These are phyloP conservation scores for Suhomyces yuchorum DNA, from an alignment of 1,139 yeast species.

Conservation along the genomic window DNA sequence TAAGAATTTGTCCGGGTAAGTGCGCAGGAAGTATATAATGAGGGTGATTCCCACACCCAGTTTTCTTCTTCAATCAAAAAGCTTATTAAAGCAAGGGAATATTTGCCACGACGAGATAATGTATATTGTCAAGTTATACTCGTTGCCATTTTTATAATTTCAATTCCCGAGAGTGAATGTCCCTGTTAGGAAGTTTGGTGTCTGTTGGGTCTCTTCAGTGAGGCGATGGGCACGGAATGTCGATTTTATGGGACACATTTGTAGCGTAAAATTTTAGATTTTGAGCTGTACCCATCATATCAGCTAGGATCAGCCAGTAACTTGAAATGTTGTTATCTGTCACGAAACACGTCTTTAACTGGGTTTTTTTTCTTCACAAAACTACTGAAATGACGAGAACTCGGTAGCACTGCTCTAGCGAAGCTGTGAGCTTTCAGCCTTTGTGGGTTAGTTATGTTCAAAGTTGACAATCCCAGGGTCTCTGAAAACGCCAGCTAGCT, in stretches of 20 bases:
- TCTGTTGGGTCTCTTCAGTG: conserved; percentile 51
- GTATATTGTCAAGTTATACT: conserved; percentile 60
- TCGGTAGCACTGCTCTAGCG: too few species aligned
- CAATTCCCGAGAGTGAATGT: conserved; percentile 52
- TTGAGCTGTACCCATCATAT: neutral
- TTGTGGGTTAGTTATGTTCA: too few species aligned
- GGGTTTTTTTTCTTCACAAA: too few species aligned
- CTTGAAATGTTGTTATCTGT: too few species aligned
- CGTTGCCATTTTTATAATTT: conserved; percentile 59
- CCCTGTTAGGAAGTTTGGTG: conserved; percentile 66
- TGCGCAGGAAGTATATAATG: conserved; percentile 12
- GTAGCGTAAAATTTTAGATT: conserved; percentile 7
- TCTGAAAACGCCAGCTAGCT: too few species aligned
- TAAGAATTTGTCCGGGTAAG: conserved; percentile 13
- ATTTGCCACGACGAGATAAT: conserved; percentile 73
- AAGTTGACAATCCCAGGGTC: too few species aligned
- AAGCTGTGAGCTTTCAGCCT: too few species aligned
- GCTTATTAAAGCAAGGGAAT: conserved; percentile 53
- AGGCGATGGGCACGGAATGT: conserved; percentile 62
- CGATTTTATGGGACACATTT: conserved; percentile 58
- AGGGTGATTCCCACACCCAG: conserved; percentile 6
- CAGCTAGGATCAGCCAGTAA: neutral
- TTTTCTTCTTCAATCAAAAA: conserved; percentile 56
- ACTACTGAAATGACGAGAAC: too few species aligned
- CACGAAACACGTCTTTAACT: too few species aligned